Conservation (phyloP, 257 asterid genomes). For the Fraxinus anomala region DNA sequence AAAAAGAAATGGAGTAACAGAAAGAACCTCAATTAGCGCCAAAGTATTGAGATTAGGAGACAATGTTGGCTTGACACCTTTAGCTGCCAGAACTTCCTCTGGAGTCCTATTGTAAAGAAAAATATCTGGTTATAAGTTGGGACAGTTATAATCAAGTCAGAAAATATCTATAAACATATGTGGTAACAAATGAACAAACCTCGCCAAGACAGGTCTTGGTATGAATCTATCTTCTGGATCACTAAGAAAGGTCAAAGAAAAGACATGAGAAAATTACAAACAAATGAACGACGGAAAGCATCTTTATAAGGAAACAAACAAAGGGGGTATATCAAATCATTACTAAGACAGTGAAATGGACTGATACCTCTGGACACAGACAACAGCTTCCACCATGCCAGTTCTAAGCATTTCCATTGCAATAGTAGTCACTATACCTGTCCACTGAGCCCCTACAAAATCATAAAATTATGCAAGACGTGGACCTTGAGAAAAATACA, state of each 20-base stretch:
- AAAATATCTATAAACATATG: slow-evolving; percentile 5
- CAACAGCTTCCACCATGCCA: slow-evolving; percentile 95
- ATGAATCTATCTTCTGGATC: slow-evolving; percentile 96
- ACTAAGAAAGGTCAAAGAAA: slow-evolving; percentile 42
- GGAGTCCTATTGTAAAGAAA: slow-evolving; percentile 70
- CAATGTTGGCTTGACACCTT: slow-evolving; percentile 95
- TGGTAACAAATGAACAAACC: slow-evolving; percentile 46
- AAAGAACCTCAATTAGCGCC: slow-evolving; percentile 86
- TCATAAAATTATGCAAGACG: slow-evolving; percentile 21
- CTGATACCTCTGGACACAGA: slow-evolving; percentile 88
- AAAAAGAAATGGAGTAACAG: slow-evolving; percentile 27
- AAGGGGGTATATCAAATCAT: slow-evolving; percentile 5
- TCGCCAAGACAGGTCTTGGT: slow-evolving; percentile 91
- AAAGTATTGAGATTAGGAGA: slow-evolving; percentile 96
- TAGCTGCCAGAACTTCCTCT: slow-evolving; percentile 95
- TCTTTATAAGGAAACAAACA: slow-evolving; percentile 11
- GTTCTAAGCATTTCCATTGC: slow-evolving; percentile 93
- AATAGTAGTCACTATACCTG: slow-evolving; percentile 98
- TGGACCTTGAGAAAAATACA: slow-evolving; percentile 1
- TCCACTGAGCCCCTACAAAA: slow-evolving; percentile 96
- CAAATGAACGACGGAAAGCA: slow-evolving; percentile 20
- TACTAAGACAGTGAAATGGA: neutral
- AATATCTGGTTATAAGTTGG: slow-evolving; percentile 13
- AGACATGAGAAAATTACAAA: slow-evolving; percentile 17
- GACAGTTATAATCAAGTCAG: slow-evolving; percentile 13